These are phyloP conservation scores for Scheffersomyces titani DNA, from an alignment of 1,139 yeast species.

Conservation along the genomic window DNA sequence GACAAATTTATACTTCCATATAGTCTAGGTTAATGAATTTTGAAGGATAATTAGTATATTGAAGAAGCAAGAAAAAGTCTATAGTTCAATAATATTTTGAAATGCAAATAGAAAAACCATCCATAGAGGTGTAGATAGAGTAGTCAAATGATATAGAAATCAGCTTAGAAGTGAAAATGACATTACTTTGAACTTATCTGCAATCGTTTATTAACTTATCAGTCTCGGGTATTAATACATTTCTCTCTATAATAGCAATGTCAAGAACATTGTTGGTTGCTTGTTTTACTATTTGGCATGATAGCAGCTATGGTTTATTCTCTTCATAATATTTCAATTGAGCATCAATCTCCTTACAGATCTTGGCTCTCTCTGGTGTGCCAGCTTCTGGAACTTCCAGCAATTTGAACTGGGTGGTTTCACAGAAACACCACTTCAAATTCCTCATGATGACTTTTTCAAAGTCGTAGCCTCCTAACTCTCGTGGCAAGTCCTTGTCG, in stretches of 20 bases:
- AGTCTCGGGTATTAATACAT: not conserved
- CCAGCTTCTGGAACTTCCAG: slow-evolving; percentile 22
- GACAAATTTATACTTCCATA: not conserved
- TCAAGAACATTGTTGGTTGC: not conserved
- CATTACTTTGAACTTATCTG: too few species aligned
- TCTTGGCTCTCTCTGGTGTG: slow-evolving; percentile 20
- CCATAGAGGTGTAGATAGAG: too few species aligned
- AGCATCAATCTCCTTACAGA: slow-evolving; percentile 25
- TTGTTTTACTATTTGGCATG: not conserved
- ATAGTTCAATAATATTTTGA: not conserved
- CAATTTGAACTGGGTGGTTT: slow-evolving; percentile 20
- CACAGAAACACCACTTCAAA: slow-evolving; percentile 31
- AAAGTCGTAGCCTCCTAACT: slow-evolving; percentile 29
- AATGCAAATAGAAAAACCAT: not conserved
- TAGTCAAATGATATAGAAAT: too few species aligned
- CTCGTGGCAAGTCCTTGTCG: slow-evolving; percentile 24
- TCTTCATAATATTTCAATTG: slow-evolving; percentile 13
- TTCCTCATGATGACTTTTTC: slow-evolving; percentile 28
- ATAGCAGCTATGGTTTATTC: not conserved
- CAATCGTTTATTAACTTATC: not conserved
- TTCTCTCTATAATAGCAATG: not conserved
- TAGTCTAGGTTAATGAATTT: not conserved
- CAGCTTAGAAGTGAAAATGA: too few species aligned
- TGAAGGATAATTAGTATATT: not conserved
- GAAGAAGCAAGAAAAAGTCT: not conserved